These are phyloP conservation scores for Choanephora cucurbitarum DNA, from an alignment of 371 early-diverging fungal species.

Conservation along the genomic window DNA sequence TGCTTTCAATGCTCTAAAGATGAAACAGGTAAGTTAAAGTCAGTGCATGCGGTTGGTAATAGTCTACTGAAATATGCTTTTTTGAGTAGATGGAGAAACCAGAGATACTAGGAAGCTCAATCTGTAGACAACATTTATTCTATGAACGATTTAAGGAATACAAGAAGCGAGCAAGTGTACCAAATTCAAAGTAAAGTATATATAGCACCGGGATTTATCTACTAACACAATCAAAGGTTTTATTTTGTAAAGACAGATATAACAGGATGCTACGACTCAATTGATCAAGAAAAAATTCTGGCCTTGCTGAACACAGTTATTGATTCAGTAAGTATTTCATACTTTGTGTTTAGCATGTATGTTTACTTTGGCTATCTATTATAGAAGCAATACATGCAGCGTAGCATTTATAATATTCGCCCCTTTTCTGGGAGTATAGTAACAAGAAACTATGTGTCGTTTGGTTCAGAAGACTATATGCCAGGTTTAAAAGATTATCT, in stretches of 20 bases:
- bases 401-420: not conserved
- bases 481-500: not conserved
- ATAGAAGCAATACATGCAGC: conserved; percentile 61
- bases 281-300: conserved; percentile 69
- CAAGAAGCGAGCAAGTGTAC: conserved; percentile 21
- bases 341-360: not conserved
- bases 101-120: conserved; percentile 47
- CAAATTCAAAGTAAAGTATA: conserved; percentile 7
- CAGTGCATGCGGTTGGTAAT: no score
- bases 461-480: not conserved
- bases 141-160: conserved; percentile 53
- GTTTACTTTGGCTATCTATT: not conserved
- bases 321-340: not conserved
- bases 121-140: conserved; percentile 58
- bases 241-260: conserved; percentile 90
- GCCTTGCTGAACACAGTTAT: conserved; percentile 49
- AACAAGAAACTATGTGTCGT: conserved; percentile 37
- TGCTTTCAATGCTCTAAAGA: conserved; percentile 27
- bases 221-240: conserved; percentile 9
- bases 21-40: conserved; percentile 47
- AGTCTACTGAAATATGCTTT: no score
- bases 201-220: no score
- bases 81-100: conserved; percentile 25
- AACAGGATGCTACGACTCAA: conserved; percentile 75
- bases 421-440: conserved; percentile 1